These are phyloP conservation scores for Fusarium pininemorale DNA, from an alignment of 2,329 filamentous ascomycete genomes.

Conservation along the genomic window DNA sequence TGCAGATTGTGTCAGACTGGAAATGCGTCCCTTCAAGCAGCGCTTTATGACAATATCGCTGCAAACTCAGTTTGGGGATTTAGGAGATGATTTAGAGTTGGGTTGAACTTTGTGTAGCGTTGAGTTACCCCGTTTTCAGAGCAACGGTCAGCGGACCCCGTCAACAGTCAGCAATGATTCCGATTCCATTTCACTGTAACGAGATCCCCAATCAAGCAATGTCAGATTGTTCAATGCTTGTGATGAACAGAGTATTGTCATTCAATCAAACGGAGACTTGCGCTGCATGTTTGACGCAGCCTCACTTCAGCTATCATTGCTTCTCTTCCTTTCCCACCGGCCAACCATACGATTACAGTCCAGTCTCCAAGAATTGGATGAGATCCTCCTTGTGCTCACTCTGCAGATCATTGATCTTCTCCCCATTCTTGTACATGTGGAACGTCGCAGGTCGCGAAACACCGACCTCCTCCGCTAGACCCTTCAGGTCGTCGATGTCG, in stretches of 20 bases:
- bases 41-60: fast-evolving
- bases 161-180: fast-evolving
- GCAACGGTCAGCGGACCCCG: fast-evolving
- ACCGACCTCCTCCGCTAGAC: conserved; percentile 3
- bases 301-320: not conserved
- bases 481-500: conserved; percentile 23
- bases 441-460: conserved; percentile 13
- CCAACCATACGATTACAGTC: not conserved
- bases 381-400: conserved; percentile 12
- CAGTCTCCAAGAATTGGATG: conserved; percentile 17
- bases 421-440: conserved; percentile 19
- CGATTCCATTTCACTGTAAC: not conserved
- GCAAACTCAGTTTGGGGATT: fast-evolving
- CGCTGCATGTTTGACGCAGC: fast-evolving
- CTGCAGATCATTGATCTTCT: conserved; percentile 24
- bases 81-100: not conserved
- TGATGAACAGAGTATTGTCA: fast-evolving
- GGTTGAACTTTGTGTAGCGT: not conserved
- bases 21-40: fast-evolving
- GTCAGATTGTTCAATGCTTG: fast-evolving
- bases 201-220: fast-evolving
- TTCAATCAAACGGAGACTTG: not conserved
- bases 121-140: not conserved
- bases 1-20: fast-evolving
- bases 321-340: fast-evolving